These are phyloP conservation scores for Stephania yunnanensis DNA, from an alignment of 164 flowering plant species.

Conservation along the genomic window DNA sequence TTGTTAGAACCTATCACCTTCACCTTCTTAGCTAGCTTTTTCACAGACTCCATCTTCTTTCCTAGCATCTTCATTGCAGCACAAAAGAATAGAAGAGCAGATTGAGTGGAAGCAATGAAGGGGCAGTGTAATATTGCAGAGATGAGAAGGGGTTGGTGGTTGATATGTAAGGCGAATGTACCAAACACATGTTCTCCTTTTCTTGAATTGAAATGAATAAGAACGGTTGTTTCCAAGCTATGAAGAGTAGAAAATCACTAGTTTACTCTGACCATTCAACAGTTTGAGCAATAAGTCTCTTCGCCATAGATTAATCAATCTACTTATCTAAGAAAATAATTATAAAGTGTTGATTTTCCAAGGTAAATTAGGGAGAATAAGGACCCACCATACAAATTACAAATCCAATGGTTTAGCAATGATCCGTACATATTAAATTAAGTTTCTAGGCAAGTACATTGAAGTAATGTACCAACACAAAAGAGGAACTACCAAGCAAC, in stretches of 20 bases:
- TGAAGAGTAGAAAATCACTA: neutral
- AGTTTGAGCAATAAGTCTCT: neutral
- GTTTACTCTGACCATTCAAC: slow-evolving; percentile 4
- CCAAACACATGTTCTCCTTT: slow-evolving; percentile 1
- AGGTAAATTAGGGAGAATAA: neutral
- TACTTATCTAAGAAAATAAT: neutral
- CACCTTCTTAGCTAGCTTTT: slow-evolving; percentile 29
- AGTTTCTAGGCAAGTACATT: too few relatives aligned
- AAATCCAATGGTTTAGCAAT: neutral
- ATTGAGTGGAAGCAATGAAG: neutral
- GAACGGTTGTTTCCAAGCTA: neutral
- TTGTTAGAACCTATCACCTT: slow-evolving; percentile 10
- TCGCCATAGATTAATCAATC: neutral
- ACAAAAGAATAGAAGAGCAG: neutral
- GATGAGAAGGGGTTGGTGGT: neutral
- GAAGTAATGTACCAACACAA: too few relatives aligned
- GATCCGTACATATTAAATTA: neutral
- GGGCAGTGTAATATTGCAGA: slow-evolving; percentile 3
- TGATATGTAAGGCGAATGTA: slow-evolving; percentile 14
- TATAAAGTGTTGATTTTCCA: neutral
- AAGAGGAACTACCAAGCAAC: too few relatives aligned
- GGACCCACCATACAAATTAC: neutral
- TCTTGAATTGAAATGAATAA: neutral
- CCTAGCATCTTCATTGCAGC: slow-evolving; percentile 17
- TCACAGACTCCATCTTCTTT: slow-evolving; percentile 24